Percentiles rank a stretch among this genome's conserved stretches.
Conservation (phyloP, 306 rosid genomes). For the Macrotyloma uniflorum region DNA sequence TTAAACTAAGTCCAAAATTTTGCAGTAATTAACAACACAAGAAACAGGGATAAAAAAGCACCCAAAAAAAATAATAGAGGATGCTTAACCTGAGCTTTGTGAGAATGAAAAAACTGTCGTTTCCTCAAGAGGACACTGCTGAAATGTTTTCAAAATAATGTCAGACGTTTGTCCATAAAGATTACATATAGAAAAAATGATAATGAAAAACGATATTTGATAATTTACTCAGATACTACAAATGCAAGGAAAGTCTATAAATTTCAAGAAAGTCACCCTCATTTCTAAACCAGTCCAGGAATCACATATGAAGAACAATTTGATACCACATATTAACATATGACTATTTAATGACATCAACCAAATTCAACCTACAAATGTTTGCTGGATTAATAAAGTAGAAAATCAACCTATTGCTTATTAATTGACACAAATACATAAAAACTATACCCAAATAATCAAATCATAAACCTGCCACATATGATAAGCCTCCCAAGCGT, state of each 20-base stretch:
- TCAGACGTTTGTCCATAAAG: constrained; percentile 14
- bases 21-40: background rate
- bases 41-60: background rate
- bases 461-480: background rate
- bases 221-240: background rate
- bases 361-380: constrained; percentile 1
- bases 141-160: constrained; percentile 38
- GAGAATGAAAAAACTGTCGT: constrained; percentile 87
- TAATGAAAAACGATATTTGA: background rate
- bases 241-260: background rate
- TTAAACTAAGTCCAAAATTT: constrained; percentile 6
- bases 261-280: background rate
- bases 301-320: background rate
- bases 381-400: constrained; percentile 2
- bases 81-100: constrained; percentile 78
- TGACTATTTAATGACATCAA: constrained; percentile 1
- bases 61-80: constrained; percentile 9
- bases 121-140: constrained; percentile 74
- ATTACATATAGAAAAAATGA: background rate
- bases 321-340: background rate
- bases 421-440: background rate
- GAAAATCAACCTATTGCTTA: background rate
- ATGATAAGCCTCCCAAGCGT: background rate
- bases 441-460: constrained; percentile 3
- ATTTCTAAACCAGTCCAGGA: background rate